A percentile compares a stretch with the other conserved stretches of the same genome.
These are phyloP conservation scores for Paramecium caudatum DNA, from an alignment of 73 alveolate genomes.

Conservation along the genomic window DNA sequence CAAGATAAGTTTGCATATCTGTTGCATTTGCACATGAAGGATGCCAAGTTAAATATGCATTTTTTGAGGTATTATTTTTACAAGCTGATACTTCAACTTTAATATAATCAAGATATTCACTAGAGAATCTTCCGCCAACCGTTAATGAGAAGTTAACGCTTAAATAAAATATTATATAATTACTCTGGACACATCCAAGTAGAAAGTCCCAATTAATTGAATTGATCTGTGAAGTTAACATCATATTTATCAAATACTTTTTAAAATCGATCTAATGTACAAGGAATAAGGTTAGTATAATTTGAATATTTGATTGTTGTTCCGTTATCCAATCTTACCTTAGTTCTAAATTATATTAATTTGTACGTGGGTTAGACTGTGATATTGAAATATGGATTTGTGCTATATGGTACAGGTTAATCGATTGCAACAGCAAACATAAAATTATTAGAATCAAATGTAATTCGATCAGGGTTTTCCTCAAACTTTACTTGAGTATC, in stretches of 20 bases:
- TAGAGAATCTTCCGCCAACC: constrained; percentile 52
- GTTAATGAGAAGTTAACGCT: background rate
- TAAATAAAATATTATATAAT: background rate
- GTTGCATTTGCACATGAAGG: constrained; percentile 21
- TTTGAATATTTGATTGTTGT: background rate
- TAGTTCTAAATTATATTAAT: background rate
- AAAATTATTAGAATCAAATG: background rate
- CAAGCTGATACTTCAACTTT: constrained; percentile 40
- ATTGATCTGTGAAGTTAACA: constrained; percentile 36
- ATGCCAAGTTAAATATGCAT: constrained; percentile 49
- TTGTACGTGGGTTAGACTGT: constrained; percentile 15
- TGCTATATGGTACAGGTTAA: background rate
- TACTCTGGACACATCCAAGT: constrained; percentile 68
- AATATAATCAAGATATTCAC: constrained; percentile 42
- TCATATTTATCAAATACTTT: constrained; percentile 43
- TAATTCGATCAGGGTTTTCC: constrained; percentile 53
- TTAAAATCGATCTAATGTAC: constrained; percentile 61
- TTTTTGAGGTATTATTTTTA: constrained; percentile 24
- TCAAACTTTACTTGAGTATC: constrained; percentile 2
- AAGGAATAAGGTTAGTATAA: constrained; percentile 4
- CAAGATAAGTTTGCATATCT: background rate
- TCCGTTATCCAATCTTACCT: constrained; percentile 24
- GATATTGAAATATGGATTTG: constrained; percentile 42
- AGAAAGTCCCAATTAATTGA: background rate
- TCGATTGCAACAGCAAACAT: constrained; percentile 55